A percentile compares a stretch with the other conserved stretches of the same genome.
These are phyloP conservation scores for Talinum fruticosum DNA, from an alignment of 148 eudicot genomes.

Conservation along the genomic window DNA sequence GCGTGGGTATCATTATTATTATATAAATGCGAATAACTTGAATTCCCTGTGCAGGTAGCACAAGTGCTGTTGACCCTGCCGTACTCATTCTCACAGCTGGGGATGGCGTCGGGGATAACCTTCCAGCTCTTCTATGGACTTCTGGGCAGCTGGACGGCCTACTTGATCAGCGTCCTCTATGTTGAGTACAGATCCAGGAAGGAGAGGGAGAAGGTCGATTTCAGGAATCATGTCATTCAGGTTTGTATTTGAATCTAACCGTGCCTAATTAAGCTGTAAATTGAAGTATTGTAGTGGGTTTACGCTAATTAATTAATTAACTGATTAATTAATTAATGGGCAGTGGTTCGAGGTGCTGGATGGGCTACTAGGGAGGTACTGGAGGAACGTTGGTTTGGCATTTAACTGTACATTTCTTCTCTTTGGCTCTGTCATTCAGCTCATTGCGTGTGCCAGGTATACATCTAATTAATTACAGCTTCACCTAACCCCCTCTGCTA, in stretches of 20 bases:
- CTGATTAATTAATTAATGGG: background rate
- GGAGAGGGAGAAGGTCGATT: conserved; percentile 87
- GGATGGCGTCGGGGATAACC: conserved; percentile 67
- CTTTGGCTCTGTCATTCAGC: conserved; percentile 93
- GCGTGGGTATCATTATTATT: background rate
- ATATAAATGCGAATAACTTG: background rate
- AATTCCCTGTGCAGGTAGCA: conserved; percentile 53
- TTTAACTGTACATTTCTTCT: conserved; percentile 87
- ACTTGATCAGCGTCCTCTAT: conserved; percentile 78
- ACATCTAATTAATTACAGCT: background rate
- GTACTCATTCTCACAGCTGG: conserved; percentile 92
- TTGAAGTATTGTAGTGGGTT: too few relatives aligned
- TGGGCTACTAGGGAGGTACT: conserved; percentile 81
- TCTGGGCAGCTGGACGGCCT: conserved; percentile 94
- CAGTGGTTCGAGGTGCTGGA: conserved; percentile 97
- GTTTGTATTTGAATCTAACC: conserved; percentile 19
- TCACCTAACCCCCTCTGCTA: background rate
- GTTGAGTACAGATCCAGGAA: conserved; percentile 88
- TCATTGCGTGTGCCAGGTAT: conserved; percentile 94
- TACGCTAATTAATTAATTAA: too few relatives aligned
- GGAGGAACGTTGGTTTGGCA: conserved; percentile 97
- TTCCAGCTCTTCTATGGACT: conserved; percentile 84
- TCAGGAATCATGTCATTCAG: conserved; percentile 95
- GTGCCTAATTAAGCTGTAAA: too few relatives aligned
- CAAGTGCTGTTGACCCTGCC: conserved; percentile 88